Percentiles rank a stretch among this genome's conserved stretches.
Conservation (phyloP, 2,329 filamentous ascomycete species). For the Paracamarosporium sp. region DNA sequence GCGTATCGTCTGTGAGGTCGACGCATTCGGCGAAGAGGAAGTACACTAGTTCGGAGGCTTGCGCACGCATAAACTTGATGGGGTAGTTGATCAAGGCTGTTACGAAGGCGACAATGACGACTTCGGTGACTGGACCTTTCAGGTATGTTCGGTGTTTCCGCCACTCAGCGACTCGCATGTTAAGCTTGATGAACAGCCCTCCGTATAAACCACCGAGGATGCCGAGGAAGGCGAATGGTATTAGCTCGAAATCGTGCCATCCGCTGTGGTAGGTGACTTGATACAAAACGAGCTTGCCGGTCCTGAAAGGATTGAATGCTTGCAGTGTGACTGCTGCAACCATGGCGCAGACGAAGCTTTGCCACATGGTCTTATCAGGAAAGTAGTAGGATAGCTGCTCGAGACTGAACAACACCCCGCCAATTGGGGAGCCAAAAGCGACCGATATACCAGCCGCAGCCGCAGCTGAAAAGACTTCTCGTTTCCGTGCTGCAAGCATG, state of each 20-base stretch:
- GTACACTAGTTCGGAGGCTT: slow-evolving; percentile 89
- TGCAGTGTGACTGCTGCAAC: slow-evolving; percentile 94
- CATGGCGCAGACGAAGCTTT: slow-evolving; percentile 99
- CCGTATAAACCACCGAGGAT: slow-evolving; percentile 93
- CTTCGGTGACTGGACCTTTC: slow-evolving; percentile 76
- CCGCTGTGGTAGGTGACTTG: slow-evolving; percentile 90
- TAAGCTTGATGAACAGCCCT: slow-evolving; percentile 91
- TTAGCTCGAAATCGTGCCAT: slow-evolving; percentile 93
- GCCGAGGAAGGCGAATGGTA: slow-evolving; percentile 86
- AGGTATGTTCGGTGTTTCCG: slow-evolving; percentile 74
- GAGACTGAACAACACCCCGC: slow-evolving; percentile 93
- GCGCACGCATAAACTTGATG: slow-evolving; percentile 94
- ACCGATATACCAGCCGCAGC: slow-evolving; percentile 93
- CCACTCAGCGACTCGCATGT: slow-evolving; percentile 85
- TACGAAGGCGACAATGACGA: slow-evolving; percentile 77
- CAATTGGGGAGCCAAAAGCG: slow-evolving; percentile 91
- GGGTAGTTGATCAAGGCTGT: slow-evolving; percentile 94
- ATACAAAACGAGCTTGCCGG: slow-evolving; percentile 93
- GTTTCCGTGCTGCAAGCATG: slow-evolving; percentile 73
- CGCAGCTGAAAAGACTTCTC: slow-evolving; percentile 90
- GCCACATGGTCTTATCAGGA: slow-evolving; percentile 99
- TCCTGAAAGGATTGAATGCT: slow-evolving; percentile 91
- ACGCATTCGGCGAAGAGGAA: slow-evolving; percentile 91
- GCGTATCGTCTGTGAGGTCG: slow-evolving; percentile 79
- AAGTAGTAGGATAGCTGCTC: slow-evolving; percentile 98